phyloP scores from a whole-genome alignment of 2,329 filamentous ascomycete genomes.

The Herpotrichia juniperi region DNA sequence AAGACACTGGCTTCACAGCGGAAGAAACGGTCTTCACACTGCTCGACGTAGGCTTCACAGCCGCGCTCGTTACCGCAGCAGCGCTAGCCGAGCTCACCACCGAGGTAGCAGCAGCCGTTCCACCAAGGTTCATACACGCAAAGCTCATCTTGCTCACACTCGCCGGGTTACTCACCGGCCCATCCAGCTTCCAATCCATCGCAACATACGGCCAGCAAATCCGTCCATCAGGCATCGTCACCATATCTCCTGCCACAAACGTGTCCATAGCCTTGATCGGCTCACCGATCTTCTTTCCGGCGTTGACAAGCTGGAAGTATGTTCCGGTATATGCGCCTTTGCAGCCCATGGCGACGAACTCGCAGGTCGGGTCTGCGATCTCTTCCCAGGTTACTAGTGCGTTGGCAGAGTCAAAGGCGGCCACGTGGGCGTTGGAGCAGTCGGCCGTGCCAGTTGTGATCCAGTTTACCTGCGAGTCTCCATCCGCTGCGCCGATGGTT shows the following conservation, averaged over 20 bases:
- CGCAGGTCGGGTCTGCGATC: conserved; percentile 61
- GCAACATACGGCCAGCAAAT: conserved; percentile 68
- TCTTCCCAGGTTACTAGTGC: conserved; percentile 68
- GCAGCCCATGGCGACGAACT: conserved; percentile 65
- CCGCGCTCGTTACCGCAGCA: background rate
- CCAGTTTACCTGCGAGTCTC: conserved; percentile 67
- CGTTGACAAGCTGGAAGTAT: conserved; percentile 63
- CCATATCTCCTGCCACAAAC: conserved; percentile 68
- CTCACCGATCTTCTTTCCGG: conserved; percentile 59
- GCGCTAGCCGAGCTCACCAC: background rate
- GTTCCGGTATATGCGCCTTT: conserved; percentile 64
- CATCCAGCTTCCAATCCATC: conserved; percentile 59
- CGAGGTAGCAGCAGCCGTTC: background rate
- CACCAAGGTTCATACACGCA: conserved; percentile 51
- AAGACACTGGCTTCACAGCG: background rate
- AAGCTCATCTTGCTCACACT: conserved; percentile 57
- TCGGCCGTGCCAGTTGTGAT: conserved; percentile 60
- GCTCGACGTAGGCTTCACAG: too few relatives aligned
- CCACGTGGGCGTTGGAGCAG: conserved; percentile 64
- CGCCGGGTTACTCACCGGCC: conserved; percentile 40
- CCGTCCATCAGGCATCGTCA: conserved; percentile 62
- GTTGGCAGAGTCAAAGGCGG: conserved; percentile 58
- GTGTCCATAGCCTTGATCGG: conserved; percentile 58
- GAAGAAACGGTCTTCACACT: background rate
- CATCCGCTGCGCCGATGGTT: conserved; percentile 57